Percentiles rank a stretch among this genome's conserved stretches.
Evolutionary conservation across 768 basidiomycete genomes (phyloP).

Genomic region (Cystofilobasidium macerans): DNA sequence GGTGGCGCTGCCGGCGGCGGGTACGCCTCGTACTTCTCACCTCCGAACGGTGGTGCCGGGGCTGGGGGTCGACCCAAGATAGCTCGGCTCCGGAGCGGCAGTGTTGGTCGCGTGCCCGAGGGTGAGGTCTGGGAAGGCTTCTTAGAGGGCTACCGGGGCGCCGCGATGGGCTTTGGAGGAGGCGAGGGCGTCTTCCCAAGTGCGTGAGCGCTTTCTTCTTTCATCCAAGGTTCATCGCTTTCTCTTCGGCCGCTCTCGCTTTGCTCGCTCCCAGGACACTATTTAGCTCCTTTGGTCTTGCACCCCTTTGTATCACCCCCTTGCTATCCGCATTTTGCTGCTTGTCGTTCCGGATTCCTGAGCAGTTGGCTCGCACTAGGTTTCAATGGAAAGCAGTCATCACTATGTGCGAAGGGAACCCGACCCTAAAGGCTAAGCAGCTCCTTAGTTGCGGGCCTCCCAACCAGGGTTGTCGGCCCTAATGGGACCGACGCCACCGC

Average conservation of each 20-base stretch:
- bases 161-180: neutral
- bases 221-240: neutral
- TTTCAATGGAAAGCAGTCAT: neutral
- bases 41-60: neutral
- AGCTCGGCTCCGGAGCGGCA: neutral
- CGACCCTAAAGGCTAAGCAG: no score
- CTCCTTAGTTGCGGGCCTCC: neutral
- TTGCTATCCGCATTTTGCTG: no score
- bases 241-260: no score
- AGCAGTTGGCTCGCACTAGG: no score
- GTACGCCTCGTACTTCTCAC: neutral
- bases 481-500: neutral
- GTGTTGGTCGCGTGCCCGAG: conserved; percentile 2
- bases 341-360: no score
- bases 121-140: conserved; percentile 1
- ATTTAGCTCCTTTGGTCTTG: no score
- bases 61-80: neutral
- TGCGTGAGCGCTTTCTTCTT: no score
- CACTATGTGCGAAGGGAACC: neutral
- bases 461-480: neutral
- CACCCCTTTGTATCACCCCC: no score
- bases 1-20: neutral
- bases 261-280: no score
- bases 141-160: conserved; percentile 1
- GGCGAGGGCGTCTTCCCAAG: neutral